Percentiles rank a stretch among this genome's conserved stretches.
Evolutionary conservation across 1,139 yeast species (phyloP).

Genomic region (Ogataea hybrid): DNA sequence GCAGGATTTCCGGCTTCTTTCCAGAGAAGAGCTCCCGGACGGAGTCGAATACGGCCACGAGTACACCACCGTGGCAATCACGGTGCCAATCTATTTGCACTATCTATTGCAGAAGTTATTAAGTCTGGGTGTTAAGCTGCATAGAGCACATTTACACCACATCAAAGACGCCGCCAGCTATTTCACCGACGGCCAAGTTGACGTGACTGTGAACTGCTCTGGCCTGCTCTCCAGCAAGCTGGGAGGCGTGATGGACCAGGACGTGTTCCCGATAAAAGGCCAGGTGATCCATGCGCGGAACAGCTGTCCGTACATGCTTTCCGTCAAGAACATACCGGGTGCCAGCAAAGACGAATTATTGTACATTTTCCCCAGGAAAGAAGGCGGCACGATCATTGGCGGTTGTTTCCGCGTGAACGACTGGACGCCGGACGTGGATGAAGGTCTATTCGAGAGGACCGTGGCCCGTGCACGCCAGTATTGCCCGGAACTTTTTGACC

Average conservation of each 20-base stretch:
- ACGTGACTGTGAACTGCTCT: conserved; percentile 46
- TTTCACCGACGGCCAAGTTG: conserved; percentile 22
- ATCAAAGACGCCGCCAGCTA: conserved; percentile 27
- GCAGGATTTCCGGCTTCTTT: conserved; percentile 35
- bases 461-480: conserved; percentile 40
- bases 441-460: conserved; percentile 39
- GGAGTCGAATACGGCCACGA: conserved; percentile 38
- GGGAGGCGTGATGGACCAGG: conserved; percentile 34
- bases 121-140: conserved; percentile 37
- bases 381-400: conserved; percentile 54
- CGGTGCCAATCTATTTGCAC: conserved; percentile 48
- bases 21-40: conserved; percentile 32
- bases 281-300: conserved; percentile 42
- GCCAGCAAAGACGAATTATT: conserved; percentile 38
- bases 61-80: conserved; percentile 48
- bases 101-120: conserved; percentile 42
- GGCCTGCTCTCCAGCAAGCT: conserved; percentile 43
- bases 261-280: conserved; percentile 43
- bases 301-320: conserved; percentile 26
- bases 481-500: conserved; percentile 41
- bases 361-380: conserved; percentile 52
- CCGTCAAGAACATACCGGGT: conserved; percentile 32
- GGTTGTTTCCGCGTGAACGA: conserved; percentile 42
- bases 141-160: conserved; percentile 22
- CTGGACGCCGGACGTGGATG: conserved; percentile 33